These are phyloP conservation scores for Kodamaea suecica DNA, from an alignment of 1,139 yeast species.

Conservation along the genomic window DNA sequence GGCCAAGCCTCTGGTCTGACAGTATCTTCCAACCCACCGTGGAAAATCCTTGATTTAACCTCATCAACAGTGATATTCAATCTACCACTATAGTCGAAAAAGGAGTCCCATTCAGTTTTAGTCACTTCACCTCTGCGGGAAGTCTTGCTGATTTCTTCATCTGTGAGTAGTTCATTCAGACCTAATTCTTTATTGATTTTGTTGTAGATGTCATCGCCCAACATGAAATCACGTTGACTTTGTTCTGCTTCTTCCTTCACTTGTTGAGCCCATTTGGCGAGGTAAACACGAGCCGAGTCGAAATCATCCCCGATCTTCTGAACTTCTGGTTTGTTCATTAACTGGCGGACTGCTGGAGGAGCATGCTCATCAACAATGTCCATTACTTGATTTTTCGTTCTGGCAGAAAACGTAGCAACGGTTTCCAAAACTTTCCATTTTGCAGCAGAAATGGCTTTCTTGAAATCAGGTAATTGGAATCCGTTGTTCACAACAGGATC, in stretches of 20 bases:
- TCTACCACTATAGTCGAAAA: conserved; percentile 78
- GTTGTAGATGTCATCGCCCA: conserved; percentile 59
- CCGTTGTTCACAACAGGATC: conserved; percentile 8
- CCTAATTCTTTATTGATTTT: conserved; percentile 70
- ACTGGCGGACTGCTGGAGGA: conserved; percentile 60
- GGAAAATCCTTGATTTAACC: conserved; percentile 78
- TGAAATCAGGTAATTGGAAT: conserved; percentile 41
- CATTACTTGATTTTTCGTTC: conserved; percentile 58
- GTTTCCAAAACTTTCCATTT: conserved; percentile 86
- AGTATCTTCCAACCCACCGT: conserved; percentile 70
- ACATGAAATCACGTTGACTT: conserved; percentile 55
- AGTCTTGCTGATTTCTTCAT: conserved; percentile 55
- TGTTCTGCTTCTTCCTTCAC: conserved; percentile 91
- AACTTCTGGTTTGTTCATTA: conserved; percentile 77
- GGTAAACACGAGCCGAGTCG: conserved; percentile 84
- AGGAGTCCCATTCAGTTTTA: conserved; percentile 76
- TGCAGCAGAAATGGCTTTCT: conserved; percentile 57
- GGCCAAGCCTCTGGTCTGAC: conserved; percentile 81
- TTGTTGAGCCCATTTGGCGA: conserved; percentile 96
- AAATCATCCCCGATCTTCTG: conserved; percentile 81
- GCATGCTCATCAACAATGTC: conserved; percentile 63
- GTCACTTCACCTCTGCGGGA: conserved; percentile 67
- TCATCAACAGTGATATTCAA: conserved; percentile 70
- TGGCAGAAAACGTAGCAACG: conserved; percentile 76
- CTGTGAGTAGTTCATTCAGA: conserved; percentile 53